Base-by-base conservation (phyloP, 2,329 filamentous ascomycete genomes). In the Cladophialophora yegresii region DNA sequence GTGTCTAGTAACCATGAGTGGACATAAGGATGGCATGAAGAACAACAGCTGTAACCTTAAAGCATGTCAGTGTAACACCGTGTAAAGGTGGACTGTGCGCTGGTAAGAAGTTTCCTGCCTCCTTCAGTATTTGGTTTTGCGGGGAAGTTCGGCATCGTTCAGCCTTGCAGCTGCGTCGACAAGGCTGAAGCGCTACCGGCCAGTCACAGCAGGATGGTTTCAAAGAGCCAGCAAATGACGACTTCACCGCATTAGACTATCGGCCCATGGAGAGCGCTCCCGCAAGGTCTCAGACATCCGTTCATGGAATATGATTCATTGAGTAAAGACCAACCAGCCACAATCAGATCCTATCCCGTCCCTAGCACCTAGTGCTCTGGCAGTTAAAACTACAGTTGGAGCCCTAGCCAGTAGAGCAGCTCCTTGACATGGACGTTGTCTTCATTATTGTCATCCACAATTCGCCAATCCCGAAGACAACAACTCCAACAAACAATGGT, bases 371-470 rank as follows among this genome's bases (percentile, higher is more conserved):
- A 51, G 13, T 16, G 47, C 40, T 22, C 16, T 56, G 51, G 30
- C 59, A 49, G 33, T 50, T 62, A 56, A 36, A 54, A 62, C 28
- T 54, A 63, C 30, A 54, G 5, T 30, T 45, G 57, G 55, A 59
- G 61, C 55, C 47, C 61, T 59, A 63, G 50, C 55, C 61, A 63
- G 61, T 58, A 63, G 61, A 63, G 49, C 36, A 63, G 61, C 61
- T 63, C 61, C 36, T 33, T 28, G 50, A 62, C 40, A 62, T 51
- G 16, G 53, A 56, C 40, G 55, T 51, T 51, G 16, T 40, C 53
- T 62, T 58, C 61, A 50, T 63, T 36, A 63, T 40, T 59, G 59
- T 62, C 59, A 56, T 62, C 58, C 55, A 33, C 54, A 59, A 54
- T 59, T 22, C 26, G 7, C 16, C 59, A 20, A 20, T 30, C 59